Percentiles rank a stretch among this genome's conserved stretches.
Conservation (phyloP, 257 asterid species). For the Nicotiana obtusifolia region DNA sequence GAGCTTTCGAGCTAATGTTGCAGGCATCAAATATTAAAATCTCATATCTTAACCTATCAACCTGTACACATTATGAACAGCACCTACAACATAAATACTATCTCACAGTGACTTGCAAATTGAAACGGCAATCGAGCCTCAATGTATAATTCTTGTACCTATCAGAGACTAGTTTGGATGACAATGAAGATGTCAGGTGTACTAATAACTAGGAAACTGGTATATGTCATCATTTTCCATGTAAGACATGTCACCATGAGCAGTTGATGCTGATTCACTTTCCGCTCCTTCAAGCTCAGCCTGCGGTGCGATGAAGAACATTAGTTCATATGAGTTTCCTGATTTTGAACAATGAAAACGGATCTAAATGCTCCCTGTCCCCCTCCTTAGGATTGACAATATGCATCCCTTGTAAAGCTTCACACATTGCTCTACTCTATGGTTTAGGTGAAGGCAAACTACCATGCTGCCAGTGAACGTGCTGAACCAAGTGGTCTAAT, state of each 20-base stretch:
- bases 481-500: neutral
- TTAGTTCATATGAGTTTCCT: neutral
- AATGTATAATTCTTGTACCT: neutral
- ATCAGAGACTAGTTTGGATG: neutral
- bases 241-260: slow-evolving; percentile 11
- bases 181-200: neutral
- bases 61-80: slow-evolving; percentile 1
- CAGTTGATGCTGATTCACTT: slow-evolving; percentile 28
- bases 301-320: slow-evolving; percentile 30
- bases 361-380: neutral
- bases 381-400: neutral
- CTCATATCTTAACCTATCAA: neutral
- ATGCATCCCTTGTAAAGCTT: neutral
- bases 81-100: neutral
- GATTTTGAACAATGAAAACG: neutral
- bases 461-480: neutral
- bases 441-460: neutral
- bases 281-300: slow-evolving; percentile 47
- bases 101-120: slow-evolving; percentile 7
- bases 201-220: slow-evolving; percentile 19
- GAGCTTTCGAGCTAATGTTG: neutral
- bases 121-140: neutral
- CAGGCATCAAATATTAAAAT: neutral
- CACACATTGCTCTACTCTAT: neutral
- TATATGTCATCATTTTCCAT: slow-evolving; percentile 42